These are phyloP conservation scores for Monosporascus sp. DNA, from an alignment of 2,329 filamentous ascomycete genomes.

Conservation along the genomic window DNA sequence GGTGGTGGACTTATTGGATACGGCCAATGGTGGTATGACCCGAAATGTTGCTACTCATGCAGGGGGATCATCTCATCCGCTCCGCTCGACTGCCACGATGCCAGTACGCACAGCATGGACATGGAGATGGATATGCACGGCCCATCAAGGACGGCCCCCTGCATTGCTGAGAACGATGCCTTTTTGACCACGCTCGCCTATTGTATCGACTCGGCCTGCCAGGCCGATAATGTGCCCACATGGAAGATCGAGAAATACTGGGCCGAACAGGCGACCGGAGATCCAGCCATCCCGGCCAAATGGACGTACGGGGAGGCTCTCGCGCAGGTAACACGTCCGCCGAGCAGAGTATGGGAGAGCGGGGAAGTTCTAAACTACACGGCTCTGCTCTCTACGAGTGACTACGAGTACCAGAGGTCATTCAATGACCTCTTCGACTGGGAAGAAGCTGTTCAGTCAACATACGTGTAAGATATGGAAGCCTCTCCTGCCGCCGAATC, in stretches of 20 bases:
- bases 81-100: not conserved
- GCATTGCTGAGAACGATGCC: conserved; percentile 1
- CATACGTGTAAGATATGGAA: conserved; percentile 6
- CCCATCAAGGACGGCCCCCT: not conserved
- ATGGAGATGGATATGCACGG: conserved; percentile 1
- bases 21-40: conserved; percentile 1
- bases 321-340: conserved; percentile 6
- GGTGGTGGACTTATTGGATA: conserved; percentile 1
- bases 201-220: not conserved
- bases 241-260: conserved; percentile 21
- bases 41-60: not conserved
- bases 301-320: conserved; percentile 19
- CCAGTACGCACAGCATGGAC: not conserved
- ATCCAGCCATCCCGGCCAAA: conserved; percentile 13
- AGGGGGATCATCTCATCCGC: not conserved
- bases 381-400: conserved; percentile 7
- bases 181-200: conserved; percentile 4
- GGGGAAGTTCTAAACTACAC: conserved; percentile 15
- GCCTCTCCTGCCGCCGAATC: not conserved
- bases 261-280: conserved; percentile 15
- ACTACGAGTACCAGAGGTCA: conserved; percentile 6
- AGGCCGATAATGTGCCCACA: conserved; percentile 5
- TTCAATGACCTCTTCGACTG: conserved; percentile 11
- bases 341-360: conserved; percentile 3
- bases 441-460: conserved; percentile 12